Evolutionary conservation across 2,329 filamentous ascomycete species (phyloP).

Genomic region (Colletotrichum sp.): DNA sequence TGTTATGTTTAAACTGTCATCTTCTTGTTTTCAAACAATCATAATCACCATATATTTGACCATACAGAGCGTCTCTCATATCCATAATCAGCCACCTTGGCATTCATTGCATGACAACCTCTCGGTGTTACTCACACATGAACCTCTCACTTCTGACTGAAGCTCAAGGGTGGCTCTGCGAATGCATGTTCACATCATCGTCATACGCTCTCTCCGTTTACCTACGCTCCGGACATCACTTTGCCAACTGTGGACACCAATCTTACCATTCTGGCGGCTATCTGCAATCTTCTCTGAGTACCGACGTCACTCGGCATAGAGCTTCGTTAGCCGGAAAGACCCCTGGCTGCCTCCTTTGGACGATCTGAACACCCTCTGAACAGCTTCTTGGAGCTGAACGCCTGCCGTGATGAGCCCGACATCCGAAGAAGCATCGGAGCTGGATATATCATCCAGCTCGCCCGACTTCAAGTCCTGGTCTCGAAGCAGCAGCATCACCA

Average conservation of each 20-base stretch:
- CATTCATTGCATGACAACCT: neutral
- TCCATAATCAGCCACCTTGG: neutral
- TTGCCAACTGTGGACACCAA: neutral
- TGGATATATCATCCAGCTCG: constrained; percentile 6
- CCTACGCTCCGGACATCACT: neutral
- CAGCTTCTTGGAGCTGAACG: neutral
- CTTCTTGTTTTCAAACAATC: neutral
- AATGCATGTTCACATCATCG: neutral
- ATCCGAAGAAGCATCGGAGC: neutral
- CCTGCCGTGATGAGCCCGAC: neutral
- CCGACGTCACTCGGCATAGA: constrained; percentile 5
- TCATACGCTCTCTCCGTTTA: neutral
- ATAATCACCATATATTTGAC: neutral
- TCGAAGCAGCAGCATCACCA: neutral
- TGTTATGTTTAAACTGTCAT: neutral
- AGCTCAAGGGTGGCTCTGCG: neutral
- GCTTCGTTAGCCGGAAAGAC: neutral
- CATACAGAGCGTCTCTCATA: neutral
- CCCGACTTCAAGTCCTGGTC: neutral
- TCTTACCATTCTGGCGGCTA: neutral
- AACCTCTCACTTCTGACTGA: neutral
- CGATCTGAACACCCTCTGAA: neutral
- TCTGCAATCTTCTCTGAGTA: neutral
- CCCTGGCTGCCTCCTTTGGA: neutral
- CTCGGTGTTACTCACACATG: neutral